These are phyloP conservation scores for Dendryphion nanum DNA, from an alignment of 2,329 filamentous ascomycete genomes.

Conservation along the genomic window DNA sequence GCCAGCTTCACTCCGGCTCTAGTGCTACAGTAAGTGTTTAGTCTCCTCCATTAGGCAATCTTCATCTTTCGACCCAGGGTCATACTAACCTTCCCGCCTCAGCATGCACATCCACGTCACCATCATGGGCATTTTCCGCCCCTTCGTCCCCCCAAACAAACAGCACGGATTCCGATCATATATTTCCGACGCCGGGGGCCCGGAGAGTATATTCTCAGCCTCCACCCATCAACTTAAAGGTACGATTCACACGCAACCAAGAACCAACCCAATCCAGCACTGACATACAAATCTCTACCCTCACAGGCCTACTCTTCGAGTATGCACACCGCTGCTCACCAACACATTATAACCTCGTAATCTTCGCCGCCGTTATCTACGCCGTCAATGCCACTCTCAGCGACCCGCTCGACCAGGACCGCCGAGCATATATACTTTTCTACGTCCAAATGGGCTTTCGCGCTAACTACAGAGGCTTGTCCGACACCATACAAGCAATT, in stretches of 20 bases:
- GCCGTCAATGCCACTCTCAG: neutral
- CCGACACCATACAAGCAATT: neutral
- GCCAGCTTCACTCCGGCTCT: neutral
- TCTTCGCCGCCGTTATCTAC: neutral
- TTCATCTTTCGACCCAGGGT: too few relatives aligned
- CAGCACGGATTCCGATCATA: neutral
- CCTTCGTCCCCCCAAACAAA: neutral
- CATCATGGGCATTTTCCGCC: constrained; percentile 6
- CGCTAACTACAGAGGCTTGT: neutral
- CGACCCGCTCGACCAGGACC: neutral
- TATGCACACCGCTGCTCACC: neutral
- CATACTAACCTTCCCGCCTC: too few relatives aligned
- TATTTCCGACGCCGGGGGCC: neutral
- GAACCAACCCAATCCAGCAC: neutral
- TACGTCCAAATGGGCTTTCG: neutral
- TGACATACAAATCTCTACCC: neutral
- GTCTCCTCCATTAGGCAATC: neutral
- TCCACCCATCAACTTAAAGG: neutral
- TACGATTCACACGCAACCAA: too few relatives aligned
- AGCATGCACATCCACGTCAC: constrained; percentile 2
- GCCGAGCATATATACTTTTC: neutral
- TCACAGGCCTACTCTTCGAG: neutral
- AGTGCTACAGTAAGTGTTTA: neutral
- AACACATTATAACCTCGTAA: neutral
- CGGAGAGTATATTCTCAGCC: neutral